phyloP scores from a whole-genome alignment of 768 basidiomycete genomes.

The Suillus lakei region DNA sequence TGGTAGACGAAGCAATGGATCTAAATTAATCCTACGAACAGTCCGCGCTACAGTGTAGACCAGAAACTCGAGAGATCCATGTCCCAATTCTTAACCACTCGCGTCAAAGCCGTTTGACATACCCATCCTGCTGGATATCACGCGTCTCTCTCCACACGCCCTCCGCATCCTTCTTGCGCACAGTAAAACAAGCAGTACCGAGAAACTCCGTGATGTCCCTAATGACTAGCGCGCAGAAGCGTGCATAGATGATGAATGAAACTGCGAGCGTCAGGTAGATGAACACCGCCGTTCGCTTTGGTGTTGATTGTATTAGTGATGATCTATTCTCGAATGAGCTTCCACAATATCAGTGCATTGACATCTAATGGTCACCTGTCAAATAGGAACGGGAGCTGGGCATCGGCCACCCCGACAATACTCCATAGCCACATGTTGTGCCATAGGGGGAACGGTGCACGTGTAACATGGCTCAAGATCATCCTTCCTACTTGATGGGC shows the following conservation, averaged over 20 bases:
- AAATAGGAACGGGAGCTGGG: conserved; percentile 72
- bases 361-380: conserved; percentile 53
- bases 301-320: conserved; percentile 77
- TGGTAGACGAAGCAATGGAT: not conserved
- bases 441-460: conserved; percentile 82
- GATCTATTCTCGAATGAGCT: conserved; percentile 40
- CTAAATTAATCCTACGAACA: not conserved
- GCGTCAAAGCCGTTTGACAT: conserved; percentile 24
- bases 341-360: conserved; percentile 16
- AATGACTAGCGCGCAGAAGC: conserved; percentile 86
- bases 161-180: conserved; percentile 77
- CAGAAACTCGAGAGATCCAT: not conserved
- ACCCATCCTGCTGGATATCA: conserved; percentile 31
- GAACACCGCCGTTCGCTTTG: conserved; percentile 65
- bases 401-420: conserved; percentile 77
- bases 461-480: conserved; percentile 93
- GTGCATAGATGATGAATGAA: conserved; percentile 71
- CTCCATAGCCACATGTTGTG: conserved; percentile 89
- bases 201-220: conserved; percentile 87
- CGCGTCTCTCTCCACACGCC: conserved; percentile 60
- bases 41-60: not conserved
- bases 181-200: conserved; percentile 95
- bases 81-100: conserved; percentile 3
- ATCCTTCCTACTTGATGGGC: conserved; percentile 90
- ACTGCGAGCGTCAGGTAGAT: conserved; percentile 72